Percentiles rank a stretch among this genome's conserved stretches.
These are phyloP conservation scores for Skeletonema menzelii DNA, from an alignment of 108 stramenopile genomes.

Conservation along the genomic window DNA sequence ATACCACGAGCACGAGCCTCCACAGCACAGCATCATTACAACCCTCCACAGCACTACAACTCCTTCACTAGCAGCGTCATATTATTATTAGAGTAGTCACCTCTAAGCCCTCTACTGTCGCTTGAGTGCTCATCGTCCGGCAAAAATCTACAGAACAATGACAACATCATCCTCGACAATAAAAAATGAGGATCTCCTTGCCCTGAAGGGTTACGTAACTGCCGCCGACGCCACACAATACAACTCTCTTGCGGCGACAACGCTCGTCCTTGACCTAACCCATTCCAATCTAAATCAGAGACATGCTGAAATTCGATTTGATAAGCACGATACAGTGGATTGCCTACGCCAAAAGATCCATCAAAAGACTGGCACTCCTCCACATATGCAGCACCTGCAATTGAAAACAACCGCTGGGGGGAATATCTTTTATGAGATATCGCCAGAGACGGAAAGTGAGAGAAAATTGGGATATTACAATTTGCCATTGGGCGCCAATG, in stretches of 20 bases:
- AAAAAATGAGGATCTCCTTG: slow-evolving; percentile 68
- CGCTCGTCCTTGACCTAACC: slow-evolving; percentile 83
- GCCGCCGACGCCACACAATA: slow-evolving; percentile 69
- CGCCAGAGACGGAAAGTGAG: slow-evolving; percentile 50
- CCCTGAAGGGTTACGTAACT: slow-evolving; percentile 68
- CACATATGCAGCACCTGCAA: slow-evolving; percentile 84
- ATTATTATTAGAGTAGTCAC: too few species aligned
- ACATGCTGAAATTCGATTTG: slow-evolving; percentile 95
- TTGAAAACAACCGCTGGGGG: slow-evolving; percentile 61
- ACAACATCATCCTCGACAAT: slow-evolving; percentile 32
- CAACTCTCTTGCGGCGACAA: slow-evolving; percentile 40
- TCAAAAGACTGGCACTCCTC: slow-evolving; percentile 92
- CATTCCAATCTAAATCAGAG: slow-evolving; percentile 93
- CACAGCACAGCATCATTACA: too few species aligned
- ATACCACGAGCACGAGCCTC: too few species aligned
- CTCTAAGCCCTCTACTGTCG: too few species aligned
- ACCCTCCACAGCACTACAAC: too few species aligned
- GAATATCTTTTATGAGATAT: slow-evolving; percentile 57
- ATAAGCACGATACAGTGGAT: slow-evolving; percentile 82
- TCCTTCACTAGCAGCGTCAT: too few species aligned
- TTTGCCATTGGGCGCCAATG: slow-evolving; percentile 74
- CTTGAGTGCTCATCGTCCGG: too few species aligned
- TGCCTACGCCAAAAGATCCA: slow-evolving; percentile 77
- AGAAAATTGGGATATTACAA: slow-evolving; percentile 92
- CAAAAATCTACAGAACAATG: background rate